A percentile compares a stretch with the other conserved stretches of the same genome.
These are phyloP conservation scores for Porcisia hertigi DNA, from an alignment of 208 protist species.

Conservation along the genomic window DNA sequence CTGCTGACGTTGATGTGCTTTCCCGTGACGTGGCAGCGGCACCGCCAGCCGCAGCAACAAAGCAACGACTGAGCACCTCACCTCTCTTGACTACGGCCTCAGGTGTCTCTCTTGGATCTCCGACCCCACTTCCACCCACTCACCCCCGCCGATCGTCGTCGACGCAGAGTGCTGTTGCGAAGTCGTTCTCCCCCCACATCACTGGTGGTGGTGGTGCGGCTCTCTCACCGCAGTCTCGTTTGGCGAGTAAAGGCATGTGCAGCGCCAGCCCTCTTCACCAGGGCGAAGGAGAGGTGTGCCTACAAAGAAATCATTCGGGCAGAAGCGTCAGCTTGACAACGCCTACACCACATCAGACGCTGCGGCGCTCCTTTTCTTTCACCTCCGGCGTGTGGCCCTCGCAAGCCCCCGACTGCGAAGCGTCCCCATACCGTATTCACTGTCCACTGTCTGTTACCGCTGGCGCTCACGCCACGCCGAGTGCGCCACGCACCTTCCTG, in stretches of 20 bases:
- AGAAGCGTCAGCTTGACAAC: background rate
- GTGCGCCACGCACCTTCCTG: background rate
- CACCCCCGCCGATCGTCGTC: conserved; percentile 30
- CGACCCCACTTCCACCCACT: conserved; percentile 19
- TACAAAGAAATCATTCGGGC: background rate
- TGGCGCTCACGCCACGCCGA: background rate
- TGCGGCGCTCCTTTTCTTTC: conserved; percentile 34
- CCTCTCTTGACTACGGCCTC: background rate
- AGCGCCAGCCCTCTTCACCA: background rate
- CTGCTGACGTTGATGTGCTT: background rate
- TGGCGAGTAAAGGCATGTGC: conserved; percentile 8
- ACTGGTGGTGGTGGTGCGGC: background rate
- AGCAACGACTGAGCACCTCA: background rate
- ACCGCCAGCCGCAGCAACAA: background rate
- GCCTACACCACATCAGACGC: background rate
- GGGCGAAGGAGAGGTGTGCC: background rate
- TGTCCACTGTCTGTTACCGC: background rate
- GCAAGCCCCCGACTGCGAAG: background rate
- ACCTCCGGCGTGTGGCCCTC: conserved; percentile 16
- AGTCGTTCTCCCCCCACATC: background rate
- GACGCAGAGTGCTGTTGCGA: conserved; percentile 7
- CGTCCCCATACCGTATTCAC: conserved; percentile 3
- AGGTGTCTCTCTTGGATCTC: background rate
- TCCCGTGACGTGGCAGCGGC: background rate
- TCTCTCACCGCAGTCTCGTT: background rate